Conservation (phyloP, 2,329 filamentous ascomycete genomes). For the Tolypocladium inflatum region DNA sequence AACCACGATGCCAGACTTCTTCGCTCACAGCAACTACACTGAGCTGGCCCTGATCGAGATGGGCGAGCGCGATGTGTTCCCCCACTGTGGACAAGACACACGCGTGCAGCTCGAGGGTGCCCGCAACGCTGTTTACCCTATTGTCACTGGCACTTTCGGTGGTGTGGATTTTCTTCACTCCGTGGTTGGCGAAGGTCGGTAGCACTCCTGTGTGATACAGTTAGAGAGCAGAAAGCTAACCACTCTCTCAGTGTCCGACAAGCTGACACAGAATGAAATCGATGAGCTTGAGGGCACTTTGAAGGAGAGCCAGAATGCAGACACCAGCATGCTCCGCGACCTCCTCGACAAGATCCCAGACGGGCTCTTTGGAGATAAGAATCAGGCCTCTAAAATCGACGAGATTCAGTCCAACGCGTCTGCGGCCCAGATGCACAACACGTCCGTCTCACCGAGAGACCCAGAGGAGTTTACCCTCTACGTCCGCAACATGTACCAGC, state of each 20-base stretch:
- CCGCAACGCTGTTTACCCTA: constrained; percentile 59
- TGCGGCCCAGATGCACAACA: constrained; percentile 65
- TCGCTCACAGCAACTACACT: constrained; percentile 88
- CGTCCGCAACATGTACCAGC: constrained; percentile 59
- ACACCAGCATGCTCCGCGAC: constrained; percentile 68
- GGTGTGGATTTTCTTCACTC: constrained; percentile 92
- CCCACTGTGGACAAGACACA: constrained; percentile 75
- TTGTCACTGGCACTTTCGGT: constrained; percentile 87
- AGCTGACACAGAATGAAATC: constrained; percentile 84
- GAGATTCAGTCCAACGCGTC: constrained; percentile 70
- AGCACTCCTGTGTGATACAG: no score
- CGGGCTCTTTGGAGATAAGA: constrained; percentile 66
- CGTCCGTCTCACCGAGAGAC: constrained; percentile 64
- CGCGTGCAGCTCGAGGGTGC: constrained; percentile 59
- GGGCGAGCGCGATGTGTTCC: constrained; percentile 72
- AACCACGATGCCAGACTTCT: constrained; percentile 51
- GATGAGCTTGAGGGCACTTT: constrained; percentile 82
- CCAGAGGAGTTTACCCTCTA: constrained; percentile 80
- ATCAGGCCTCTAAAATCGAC: constrained; percentile 66
- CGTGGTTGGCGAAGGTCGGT: constrained; percentile 58
- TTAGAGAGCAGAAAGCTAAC: neutral
- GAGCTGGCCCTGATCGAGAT: constrained; percentile 84
- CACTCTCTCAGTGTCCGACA: constrained; percentile 59
- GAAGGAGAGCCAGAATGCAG: constrained; percentile 48
- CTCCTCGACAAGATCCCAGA: constrained; percentile 74